A percentile compares a stretch with the other conserved stretches of the same genome.
These are phyloP conservation scores for Rhizoclosmatium globosum DNA, from an alignment of 192 early-diverging fungal genomes.

Conservation along the genomic window DNA sequence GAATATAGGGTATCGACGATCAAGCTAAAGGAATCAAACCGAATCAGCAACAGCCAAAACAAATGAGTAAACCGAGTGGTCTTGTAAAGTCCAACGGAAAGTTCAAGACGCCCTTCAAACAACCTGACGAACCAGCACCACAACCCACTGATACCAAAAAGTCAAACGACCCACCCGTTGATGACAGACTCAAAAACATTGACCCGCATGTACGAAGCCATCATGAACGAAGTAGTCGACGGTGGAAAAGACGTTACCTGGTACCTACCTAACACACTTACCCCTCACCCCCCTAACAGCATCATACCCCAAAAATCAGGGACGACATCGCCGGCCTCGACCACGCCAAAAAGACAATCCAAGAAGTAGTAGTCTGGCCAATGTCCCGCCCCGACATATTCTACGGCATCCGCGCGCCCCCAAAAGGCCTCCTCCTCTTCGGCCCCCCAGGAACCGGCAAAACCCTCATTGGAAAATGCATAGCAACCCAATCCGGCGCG, in stretches of 20 bases:
- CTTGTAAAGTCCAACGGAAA: slow-evolving; percentile 19
- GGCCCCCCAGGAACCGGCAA: slow-evolving; percentile 85
- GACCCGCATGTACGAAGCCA: slow-evolving; percentile 90
- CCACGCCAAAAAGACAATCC: slow-evolving; percentile 82
- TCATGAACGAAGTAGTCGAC: slow-evolving; percentile 89
- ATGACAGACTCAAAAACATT: slow-evolving; percentile 83
- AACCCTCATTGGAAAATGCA: slow-evolving; percentile 90
- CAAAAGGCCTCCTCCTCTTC: slow-evolving; percentile 85
- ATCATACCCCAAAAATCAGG: slow-evolving; percentile 36
- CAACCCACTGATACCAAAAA: background rate
- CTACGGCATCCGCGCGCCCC: slow-evolving; percentile 80
- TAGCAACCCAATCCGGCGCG: slow-evolving; percentile 84
- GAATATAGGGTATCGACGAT: slow-evolving; percentile 9
- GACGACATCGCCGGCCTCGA: slow-evolving; percentile 86
- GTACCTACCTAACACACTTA: slow-evolving; percentile 14
- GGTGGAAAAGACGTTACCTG: slow-evolving; percentile 67
- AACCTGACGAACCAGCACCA: background rate
- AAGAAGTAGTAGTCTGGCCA: slow-evolving; percentile 85
- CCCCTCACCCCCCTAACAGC: too few relatives aligned
- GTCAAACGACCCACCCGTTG: slow-evolving; percentile 39
- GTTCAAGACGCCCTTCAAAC: slow-evolving; percentile 25
- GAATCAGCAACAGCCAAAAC: background rate
- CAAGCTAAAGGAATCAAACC: slow-evolving; percentile 17
- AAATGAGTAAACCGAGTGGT: slow-evolving; percentile 1
- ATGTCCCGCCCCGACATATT: slow-evolving; percentile 84